Evolutionary conservation across 768 basidiomycete species (phyloP).

Genomic region (Lactarius sp.): DNA sequence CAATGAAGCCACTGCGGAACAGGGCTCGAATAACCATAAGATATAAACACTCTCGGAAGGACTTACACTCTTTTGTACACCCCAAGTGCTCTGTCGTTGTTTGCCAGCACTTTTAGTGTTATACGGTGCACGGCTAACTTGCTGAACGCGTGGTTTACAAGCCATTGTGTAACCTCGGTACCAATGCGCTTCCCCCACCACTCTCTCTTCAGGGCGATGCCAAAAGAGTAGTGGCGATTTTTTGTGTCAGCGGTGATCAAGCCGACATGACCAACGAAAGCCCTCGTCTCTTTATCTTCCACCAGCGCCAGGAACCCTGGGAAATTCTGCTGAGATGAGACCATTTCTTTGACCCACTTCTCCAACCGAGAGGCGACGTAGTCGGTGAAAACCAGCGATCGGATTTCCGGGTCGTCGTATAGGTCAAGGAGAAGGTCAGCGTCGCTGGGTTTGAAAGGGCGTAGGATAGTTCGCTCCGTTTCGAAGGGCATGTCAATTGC

Average conservation of each 20-base stretch:
- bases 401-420: constrained; percentile 21
- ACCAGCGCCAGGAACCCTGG: constrained; percentile 14
- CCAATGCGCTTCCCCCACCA: constrained; percentile 22
- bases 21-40: not conserved
- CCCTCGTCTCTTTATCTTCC: constrained; percentile 17
- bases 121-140: constrained; percentile 15
- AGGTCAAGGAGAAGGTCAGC: constrained; percentile 7
- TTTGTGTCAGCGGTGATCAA: not conserved
- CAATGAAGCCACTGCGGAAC: constrained; percentile 14
- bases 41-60: not conserved
- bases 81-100: constrained; percentile 16
- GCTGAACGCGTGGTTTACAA: constrained; percentile 13
- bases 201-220: constrained; percentile 16
- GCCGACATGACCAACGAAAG: constrained; percentile 18
- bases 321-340: not conserved
- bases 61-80: constrained; percentile 20
- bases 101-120: constrained; percentile 9
- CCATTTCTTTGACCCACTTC: constrained; percentile 11
- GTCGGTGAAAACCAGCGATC: constrained; percentile 16
- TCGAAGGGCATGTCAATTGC: constrained; percentile 4
- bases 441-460: constrained; percentile 15
- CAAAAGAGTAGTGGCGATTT: constrained; percentile 6
- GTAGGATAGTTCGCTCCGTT: constrained; percentile 11
- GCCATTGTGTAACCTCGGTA: constrained; percentile 19
- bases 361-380: constrained; percentile 3